Base-by-base conservation (phyloP, 225 moss, liverwort and hornwort genomes). In the Lunularia cruciata region DNA sequence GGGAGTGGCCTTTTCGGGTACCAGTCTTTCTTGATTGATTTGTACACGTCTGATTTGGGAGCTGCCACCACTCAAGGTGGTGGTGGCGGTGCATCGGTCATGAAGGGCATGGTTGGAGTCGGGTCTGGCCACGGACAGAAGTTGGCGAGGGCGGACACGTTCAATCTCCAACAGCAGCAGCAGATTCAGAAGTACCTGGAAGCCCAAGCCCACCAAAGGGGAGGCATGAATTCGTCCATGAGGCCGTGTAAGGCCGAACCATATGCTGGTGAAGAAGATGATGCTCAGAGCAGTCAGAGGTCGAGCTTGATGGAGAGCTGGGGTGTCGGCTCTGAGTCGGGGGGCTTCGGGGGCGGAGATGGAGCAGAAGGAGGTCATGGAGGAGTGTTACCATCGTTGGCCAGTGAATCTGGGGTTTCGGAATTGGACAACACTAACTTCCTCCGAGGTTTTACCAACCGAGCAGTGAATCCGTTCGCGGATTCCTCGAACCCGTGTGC, bases 191-290 rank as follows among this genome's bases (percentile, higher is more conserved):
- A 74, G 60, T 74, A 77, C 45, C 73, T 81, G 0, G 72, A 76
- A 19, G 66, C 65, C 4, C 81, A 58, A 28, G 54, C 55, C 28
- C 20, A 10, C 30, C 61, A 54, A 10, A 45, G 71, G n/a, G 71
- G 35, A 42, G 56, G 69, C 11, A 69, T 73, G 38, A 46, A 60
- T 22, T 47, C 47, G 27, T 59, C 42, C 68, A 64, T 81, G 26
- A 70, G 77, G 8, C 66, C 74, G 12, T 82, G 81, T 56, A 82
- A 82, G 62, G 32, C 74, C 13, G 81, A 82, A 71, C 81, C 81
- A 4, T 74, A 77, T 33, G 73, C 57, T 13, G 73, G 63, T 0
- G 77, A 77, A 31, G 81, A 72, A 8, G 81, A 74, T 9, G 77
- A 77, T 8, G 81, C 73, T 20, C 65, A 74, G 8, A 74, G 77